phyloP scores from a whole-genome alignment of 441 rosid species.

The Gossypium armourianum region DNA sequence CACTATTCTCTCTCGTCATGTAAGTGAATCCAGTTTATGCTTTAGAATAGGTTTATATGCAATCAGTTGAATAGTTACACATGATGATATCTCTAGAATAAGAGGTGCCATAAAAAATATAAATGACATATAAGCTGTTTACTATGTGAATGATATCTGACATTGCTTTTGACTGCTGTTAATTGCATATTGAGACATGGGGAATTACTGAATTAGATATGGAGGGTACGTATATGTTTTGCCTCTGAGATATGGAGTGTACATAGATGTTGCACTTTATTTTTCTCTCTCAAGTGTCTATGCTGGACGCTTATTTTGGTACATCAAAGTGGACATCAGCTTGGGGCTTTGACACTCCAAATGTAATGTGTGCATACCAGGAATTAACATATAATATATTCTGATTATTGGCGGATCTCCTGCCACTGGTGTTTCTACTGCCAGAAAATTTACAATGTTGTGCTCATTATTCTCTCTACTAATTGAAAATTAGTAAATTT shows the following conservation, averaged over 20 bases:
- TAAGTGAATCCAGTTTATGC: slow-evolving; percentile 31
- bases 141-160: neutral
- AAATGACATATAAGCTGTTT: neutral
- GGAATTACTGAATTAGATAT: neutral
- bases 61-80: neutral
- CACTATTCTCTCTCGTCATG: slow-evolving; percentile 74
- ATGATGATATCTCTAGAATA: neutral
- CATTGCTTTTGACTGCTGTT: neutral
- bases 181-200: neutral
- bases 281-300: neutral
- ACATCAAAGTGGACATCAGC: neutral
- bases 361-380: neutral
- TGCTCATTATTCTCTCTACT: neutral
- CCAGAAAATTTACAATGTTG: neutral
- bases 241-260: neutral
- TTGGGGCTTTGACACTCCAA: neutral
- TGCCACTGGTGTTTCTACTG: neutral
- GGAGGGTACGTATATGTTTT: neutral
- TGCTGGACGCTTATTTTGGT: neutral
- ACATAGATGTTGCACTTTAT: neutral
- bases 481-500: neutral
- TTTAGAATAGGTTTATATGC: neutral
- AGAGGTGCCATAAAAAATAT: neutral
- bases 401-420: neutral
- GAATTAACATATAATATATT: neutral